Evolutionary conservation across 495 filamentous ascomycete species (phyloP), one percentile per base, ranked within the genome.

Genomic region (Cudoniella acicularis): DNA sequence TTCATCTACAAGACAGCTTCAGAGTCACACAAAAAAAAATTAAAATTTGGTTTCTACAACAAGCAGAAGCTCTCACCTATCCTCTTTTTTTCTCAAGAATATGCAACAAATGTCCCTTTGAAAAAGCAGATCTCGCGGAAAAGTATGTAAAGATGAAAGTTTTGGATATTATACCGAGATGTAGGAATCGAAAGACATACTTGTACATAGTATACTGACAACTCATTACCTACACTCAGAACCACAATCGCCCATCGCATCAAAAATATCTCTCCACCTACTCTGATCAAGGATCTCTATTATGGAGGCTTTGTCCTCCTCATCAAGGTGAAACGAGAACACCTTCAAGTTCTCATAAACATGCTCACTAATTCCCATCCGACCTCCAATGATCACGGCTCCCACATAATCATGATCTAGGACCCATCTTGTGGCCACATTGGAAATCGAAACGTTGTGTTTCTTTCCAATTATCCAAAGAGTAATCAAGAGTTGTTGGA

Each of bases 231-330:
- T 67, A 67, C 76, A 77, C 58, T 76, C 73, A 9, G 67, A 64
- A 48, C 75, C 74, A 42, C 74, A 77, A 53, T 77, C 74, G 10
- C 75, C 75, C n/a, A 77, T 62, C 27, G 22, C 62, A n/a, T 68
- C 63, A 62, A 73, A 75, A 16, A 77, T 52, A 10, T 64, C 57
- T 11, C 36, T 56, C 47, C 27, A 22, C 0, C 13, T 47, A 58
- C 61, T 64, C 57, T 59, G 64, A 52, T 43, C 62, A 49, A 57
- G 49, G 18, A 67, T 52, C 2, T 21, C 46, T 27, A 70, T 56
- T 47, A 77, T 72, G 4, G 25, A 30, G 43, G 47, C 48, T 46
- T 63, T 47, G 50, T 72, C 70, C 1, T 61, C 64, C 1, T 58
- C 50, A 59, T 70, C 67, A 3, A 77, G 56, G 21, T 45, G 51